Base-by-base conservation (phyloP, 2,329 filamentous ascomycete species). In the Emericellopsis cladophorae region DNA sequence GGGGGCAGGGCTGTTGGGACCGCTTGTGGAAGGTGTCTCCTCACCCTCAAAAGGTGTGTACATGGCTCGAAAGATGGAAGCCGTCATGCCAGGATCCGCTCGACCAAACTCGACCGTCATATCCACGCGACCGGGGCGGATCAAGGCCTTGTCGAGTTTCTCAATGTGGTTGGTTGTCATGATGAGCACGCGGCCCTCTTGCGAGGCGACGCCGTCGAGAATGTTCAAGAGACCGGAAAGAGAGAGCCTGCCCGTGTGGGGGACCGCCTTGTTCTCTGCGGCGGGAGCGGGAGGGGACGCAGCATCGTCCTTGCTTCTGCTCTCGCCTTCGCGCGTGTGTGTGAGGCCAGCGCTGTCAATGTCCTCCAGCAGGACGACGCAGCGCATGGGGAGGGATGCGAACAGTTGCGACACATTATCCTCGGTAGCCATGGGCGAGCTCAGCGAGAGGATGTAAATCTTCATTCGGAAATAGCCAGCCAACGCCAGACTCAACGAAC, bases 141-240 rank as follows among this genome's bases (percentile, higher is more conserved):
- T 76, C 15, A 81, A 64, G 0, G 76, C 76, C 46, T 71, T 70
- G 59, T 79, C 75, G 8, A 79, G 65, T 50, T 74, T 74, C 46
- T 79, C 73, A 0, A 76, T 41, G 53, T 78, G 73, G 48, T 79
- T 79, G n/a, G 75, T 79, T 3, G 75, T 79, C 75, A 79, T 79
- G 54, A 79, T 70, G 12, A 79, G 64, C 5, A 79, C 65, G n/a
- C 74, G 69, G 7, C 75, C 74, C 51, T 80, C 76, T 46, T 78
- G 73, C 8, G 74, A 76, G 15, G 74, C 74, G 7, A 79, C 75
- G 32, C 86, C 84, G 49, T 93, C 84, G 33, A 92, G 79, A 37
- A 84, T 81, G 58, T 92, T 92, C 37, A 92, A 74, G 2, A 92
- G 66, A 0, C 83, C 84, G 0, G 83, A 87, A 2, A 92, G 69